A percentile compares a stretch with the other conserved stretches of the same genome.
Evolutionary conservation across 345 rosid species (phyloP).

Genomic region (Moricandia arvensis): DNA sequence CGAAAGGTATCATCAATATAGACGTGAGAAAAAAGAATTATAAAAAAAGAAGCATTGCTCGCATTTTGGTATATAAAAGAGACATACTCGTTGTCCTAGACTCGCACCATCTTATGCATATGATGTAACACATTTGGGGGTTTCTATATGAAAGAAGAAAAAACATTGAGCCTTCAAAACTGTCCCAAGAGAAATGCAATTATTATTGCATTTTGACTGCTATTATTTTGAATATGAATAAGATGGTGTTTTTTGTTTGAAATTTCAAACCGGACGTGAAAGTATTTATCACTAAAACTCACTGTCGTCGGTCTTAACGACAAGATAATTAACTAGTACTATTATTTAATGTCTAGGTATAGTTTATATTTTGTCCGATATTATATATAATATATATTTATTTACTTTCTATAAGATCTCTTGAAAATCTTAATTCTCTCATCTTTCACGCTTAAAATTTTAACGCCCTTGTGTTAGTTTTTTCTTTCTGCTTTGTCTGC

Average conservation of each 20-base stretch:
- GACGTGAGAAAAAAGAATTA: no score
- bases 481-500: slow-evolving; percentile 11
- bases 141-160: no score
- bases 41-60: no score
- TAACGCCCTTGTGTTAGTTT: slow-evolving; percentile 13
- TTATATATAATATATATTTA: background rate
- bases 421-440: background rate
- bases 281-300: slow-evolving; percentile 48
- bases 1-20: no score
- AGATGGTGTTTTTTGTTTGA: slow-evolving; percentile 6
- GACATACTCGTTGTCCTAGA: no score
- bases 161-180: no score
- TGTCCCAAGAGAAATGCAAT: no score
- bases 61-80: no score
- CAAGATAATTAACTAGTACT: slow-evolving; percentile 33
- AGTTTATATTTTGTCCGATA: background rate
- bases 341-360: background rate
- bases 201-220: no score
- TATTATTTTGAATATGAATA: no score
- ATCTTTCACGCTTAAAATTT: slow-evolving; percentile 8
- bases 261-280: slow-evolving; percentile 63
- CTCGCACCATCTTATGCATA: no score
- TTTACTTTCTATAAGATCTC: background rate
- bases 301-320: slow-evolving; percentile 52
- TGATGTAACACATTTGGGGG: no score